Base-by-base conservation (phyloP, 768 basidiomycete species). In the Leccinum variicolor region DNA sequence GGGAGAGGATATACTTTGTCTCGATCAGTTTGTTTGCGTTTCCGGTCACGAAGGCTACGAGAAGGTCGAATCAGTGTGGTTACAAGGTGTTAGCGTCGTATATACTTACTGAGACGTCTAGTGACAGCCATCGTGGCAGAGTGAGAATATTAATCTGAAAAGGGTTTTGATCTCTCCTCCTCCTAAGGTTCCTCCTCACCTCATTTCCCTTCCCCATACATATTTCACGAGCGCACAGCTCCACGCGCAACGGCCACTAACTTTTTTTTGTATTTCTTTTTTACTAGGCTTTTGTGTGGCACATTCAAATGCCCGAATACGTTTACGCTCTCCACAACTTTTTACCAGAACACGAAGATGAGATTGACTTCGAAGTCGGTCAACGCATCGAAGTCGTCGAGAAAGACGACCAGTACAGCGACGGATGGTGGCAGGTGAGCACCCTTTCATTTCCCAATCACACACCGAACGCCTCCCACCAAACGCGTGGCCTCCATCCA, bases 381-480 rank as follows among this genome's bases (percentile, higher is more conserved):
- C 93, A 98, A 63, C 79, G 83, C 55, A 92, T 98, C 64, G 87
- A 92, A 67, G 85, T 99, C 28, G 56, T 98, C 43, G 96, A 98
- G 77, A 92, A 85, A 75, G 97, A 98, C 68, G 97, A 98, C 62
- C 74, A 84, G 56, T 98, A 91, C 69, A 84, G 84, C 19, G 97
- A 99, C 73, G 97, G 96, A 17, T 98, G 97, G 97, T 98, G 93
- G 93, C 81, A 85, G 81, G 87, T 87, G 41, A 60, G 72, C 58
- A 58, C 54, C 14, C 34, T 46, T 57, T 64, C 60, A 64, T 56
- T 58, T 55, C 29, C 55, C 31, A 46, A 53, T 55, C 54, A 48
- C 50, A 4, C 46, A 23, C 17, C 46, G 34, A 57, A 47, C 55
- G 64, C 36, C 47, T 48, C 39, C 39, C 39, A 23, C 14, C 43